Evolutionary conservation across 768 basidiomycete genomes (phyloP).

Genomic region (Psilocybe cyanescens): DNA sequence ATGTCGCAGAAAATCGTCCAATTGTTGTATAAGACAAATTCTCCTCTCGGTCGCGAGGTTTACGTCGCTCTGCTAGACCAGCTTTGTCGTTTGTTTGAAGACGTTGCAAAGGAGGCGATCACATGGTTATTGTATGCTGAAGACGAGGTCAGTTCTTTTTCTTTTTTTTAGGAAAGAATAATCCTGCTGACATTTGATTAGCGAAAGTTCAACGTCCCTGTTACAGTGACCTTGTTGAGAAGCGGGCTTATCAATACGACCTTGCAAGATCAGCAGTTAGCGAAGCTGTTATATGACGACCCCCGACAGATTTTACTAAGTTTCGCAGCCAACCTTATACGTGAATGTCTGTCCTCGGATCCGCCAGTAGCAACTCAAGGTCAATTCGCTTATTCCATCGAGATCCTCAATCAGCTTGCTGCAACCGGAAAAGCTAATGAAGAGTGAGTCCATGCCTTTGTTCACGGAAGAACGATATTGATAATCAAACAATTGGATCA

Average conservation of each 20-base stretch:
- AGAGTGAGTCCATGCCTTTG: conserved; percentile 60
- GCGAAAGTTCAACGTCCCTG: conserved; percentile 97
- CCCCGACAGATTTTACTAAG: conserved; percentile 76
- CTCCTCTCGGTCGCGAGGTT: conserved; percentile 88
- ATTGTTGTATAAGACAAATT: conserved; percentile 86
- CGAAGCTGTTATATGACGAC: conserved; percentile 81
- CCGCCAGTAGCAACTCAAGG: conserved; percentile 79
- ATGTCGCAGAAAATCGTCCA: conserved; percentile 99
- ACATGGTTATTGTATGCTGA: conserved; percentile 97
- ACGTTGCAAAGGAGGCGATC: conserved; percentile 95
- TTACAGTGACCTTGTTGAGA: conserved; percentile 86
- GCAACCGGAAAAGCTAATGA: conserved; percentile 82
- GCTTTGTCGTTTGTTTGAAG: conserved; percentile 85
- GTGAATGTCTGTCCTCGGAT: conserved; percentile 84
- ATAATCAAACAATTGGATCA: conserved; percentile 1
- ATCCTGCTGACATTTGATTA: conserved; percentile 31
- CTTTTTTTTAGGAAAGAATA: neutral
- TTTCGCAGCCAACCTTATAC: conserved; percentile 83
- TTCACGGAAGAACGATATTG: neutral
- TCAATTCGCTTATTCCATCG: conserved; percentile 81
- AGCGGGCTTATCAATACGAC: conserved; percentile 78
- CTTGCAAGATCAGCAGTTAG: conserved; percentile 89
- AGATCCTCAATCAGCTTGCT: conserved; percentile 75
- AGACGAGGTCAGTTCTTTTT: conserved; percentile 71
- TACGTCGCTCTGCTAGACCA: conserved; percentile 90